Evolutionary conservation across 2,329 filamentous ascomycete species (phyloP).

Genomic region (Arthrobotrys iridis): DNA sequence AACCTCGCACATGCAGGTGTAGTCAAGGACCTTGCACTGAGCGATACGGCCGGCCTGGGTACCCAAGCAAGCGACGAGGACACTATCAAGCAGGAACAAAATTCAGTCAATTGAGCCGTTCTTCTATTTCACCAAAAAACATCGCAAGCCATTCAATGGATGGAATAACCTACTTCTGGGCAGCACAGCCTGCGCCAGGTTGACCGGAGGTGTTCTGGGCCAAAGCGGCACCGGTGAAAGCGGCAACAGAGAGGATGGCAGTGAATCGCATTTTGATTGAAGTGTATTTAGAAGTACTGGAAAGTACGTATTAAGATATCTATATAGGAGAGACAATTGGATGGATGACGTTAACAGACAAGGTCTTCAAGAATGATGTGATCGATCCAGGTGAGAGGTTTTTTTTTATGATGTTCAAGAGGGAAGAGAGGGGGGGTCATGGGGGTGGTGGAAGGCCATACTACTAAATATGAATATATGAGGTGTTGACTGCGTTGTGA

Average conservation of each 20-base stretch:
- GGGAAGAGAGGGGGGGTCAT: not conserved
- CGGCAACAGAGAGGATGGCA: conserved; percentile 56
- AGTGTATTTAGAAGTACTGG: conserved; percentile 26
- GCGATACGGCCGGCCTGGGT: conserved; percentile 14
- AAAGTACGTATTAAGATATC: conserved; percentile 31
- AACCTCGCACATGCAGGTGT: conserved; percentile 41
- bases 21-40: conserved; percentile 34
- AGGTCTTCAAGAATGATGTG: not conserved
- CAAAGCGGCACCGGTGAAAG: conserved; percentile 57
- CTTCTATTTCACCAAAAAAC: no score
- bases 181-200: conserved; percentile 26
- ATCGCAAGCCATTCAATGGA: not conserved
- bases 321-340: not conserved
- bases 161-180: conserved; percentile 17
- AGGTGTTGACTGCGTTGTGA: conserved; percentile 30
- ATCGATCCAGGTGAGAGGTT: not conserved
- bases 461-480: conserved; percentile 13
- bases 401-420: not conserved
- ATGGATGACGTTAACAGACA: not conserved
- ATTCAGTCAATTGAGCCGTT: not conserved
- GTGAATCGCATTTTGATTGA: conserved; percentile 55
- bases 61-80: conserved; percentile 34
- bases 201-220: conserved; percentile 54
- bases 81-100: conserved; percentile 9
- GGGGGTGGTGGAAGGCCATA: not conserved